Conservation (phyloP, 2,329 filamentous ascomycete species). For the Ophiostoma novo-ulmi region DNA sequence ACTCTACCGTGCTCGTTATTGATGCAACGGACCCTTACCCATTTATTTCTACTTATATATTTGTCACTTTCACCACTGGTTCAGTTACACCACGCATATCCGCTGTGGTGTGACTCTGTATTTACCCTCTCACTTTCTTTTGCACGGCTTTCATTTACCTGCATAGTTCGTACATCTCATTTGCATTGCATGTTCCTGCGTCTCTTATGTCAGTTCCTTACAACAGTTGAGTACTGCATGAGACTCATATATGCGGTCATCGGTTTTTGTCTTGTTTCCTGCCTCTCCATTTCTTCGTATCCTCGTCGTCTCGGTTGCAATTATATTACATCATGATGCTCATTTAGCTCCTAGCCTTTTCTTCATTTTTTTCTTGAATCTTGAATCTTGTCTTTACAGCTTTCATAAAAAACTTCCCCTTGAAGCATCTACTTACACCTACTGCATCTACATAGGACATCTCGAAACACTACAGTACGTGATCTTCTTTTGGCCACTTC, state of each 20-base stretch:
- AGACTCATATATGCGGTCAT: background rate
- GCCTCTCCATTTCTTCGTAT: background rate
- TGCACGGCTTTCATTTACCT: background rate
- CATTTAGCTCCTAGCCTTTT: too few species aligned
- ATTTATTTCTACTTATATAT: constrained; percentile 11
- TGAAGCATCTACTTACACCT: background rate
- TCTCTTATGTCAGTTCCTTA: constrained; percentile 21
- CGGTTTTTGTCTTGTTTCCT: background rate
- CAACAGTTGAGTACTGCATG: background rate
- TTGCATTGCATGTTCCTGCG: constrained; percentile 9
- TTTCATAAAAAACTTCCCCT: too few species aligned
- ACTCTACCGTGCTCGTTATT: background rate
- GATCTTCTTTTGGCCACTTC: constrained; percentile 34
- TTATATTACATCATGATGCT: background rate
- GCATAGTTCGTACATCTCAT: background rate
- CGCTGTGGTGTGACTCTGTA: background rate
- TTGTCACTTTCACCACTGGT: background rate
- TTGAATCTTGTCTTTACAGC: too few species aligned
- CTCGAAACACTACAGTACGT: constrained; percentile 44
- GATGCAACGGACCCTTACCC: background rate
- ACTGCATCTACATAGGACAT: constrained; percentile 15
- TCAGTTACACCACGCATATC: background rate
- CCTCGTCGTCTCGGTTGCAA: constrained; percentile 13
- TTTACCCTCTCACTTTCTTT: background rate
- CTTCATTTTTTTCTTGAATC: too few species aligned